Evolutionary conservation across 495 filamentous ascomycete genomes (phyloP), one percentile per base, ranked within the genome.

Genomic region (Melanomma pulvis-pyrius): DNA sequence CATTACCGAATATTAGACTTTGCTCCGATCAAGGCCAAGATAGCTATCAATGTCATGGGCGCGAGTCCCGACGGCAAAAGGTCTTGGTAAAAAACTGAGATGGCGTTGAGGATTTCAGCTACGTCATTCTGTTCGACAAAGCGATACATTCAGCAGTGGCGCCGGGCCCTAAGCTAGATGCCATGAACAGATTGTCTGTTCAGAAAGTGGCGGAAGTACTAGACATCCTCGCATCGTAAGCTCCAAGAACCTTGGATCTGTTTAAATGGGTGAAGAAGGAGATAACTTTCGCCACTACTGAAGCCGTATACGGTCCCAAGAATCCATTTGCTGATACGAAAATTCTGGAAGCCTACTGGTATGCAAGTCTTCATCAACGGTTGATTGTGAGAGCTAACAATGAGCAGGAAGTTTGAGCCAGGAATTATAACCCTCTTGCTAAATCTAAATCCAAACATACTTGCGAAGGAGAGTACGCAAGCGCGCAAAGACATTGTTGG

Each of bases 231-330:
- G 50, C 61, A 17, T 55, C 61, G 2, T 50, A 53, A 46, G 11
- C 63, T 21, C 15, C 46, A 19, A 49, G 28, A 24, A 25, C 53
- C 34, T 52, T 67, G n/a, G 59, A 44, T 19, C 63, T 75, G 19
- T 63, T 48, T 25, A 30, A 66, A 19, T 86, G 82, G 81, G 71
- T 80, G 47, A 72, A 67, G 2, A 72, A 78, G 48, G 71, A 75
- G n/a, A 77, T 83, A 11, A 83, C 79, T 0, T 65, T 72, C 26
- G 82, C 83, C 2, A 83, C 79, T n/a, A 83, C 81, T 0, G 71
- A 79, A 17, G 69, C 80, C 6, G 74, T 78, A 0, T 86, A 84
- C 65, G 83, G 84, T 0, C 78, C 77, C 0, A 44, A 75, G 62
- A 85, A 84, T 64, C 83, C 82, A 11, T 84, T 78, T 61, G 71